Conservation (phyloP, 2,329 filamentous ascomycete genomes). For the Akanthomyces muscarius region DNA sequence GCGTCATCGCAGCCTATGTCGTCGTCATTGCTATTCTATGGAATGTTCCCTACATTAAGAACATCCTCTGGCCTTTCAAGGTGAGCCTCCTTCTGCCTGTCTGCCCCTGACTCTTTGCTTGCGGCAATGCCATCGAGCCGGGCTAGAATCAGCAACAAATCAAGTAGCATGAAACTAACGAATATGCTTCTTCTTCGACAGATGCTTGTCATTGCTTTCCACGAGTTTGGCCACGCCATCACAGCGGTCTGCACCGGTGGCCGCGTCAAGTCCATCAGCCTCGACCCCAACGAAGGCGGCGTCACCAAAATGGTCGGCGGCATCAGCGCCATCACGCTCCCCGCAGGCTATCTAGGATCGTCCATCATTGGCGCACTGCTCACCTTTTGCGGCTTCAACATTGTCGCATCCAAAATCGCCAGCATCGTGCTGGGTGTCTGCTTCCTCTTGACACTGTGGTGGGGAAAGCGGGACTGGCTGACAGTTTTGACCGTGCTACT, state of each 20-base stretch:
- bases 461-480: slow-evolving; percentile 74
- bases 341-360: slow-evolving; percentile 74
- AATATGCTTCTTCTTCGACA: slow-evolving; percentile 26
- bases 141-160: too few species aligned
- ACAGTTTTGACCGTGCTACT: slow-evolving; percentile 67
- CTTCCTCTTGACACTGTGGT: slow-evolving; percentile 77
- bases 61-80: slow-evolving; percentile 78
- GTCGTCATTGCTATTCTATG: slow-evolving; percentile 72
- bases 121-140: too few species aligned
- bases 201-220: slow-evolving; percentile 82
- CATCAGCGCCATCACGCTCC: slow-evolving; percentile 64
- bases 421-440: slow-evolving; percentile 69
- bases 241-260: slow-evolving; percentile 70
- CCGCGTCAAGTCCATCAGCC: slow-evolving; percentile 66
- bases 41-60: slow-evolving; percentile 74
- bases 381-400: slow-evolving; percentile 77
- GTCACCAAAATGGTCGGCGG: slow-evolving; percentile 75
- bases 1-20: slow-evolving; percentile 66
- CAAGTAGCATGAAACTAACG: neutral
- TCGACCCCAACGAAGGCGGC: slow-evolving; percentile 74
- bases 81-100: slow-evolving; percentile 36
- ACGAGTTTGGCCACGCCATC: slow-evolving; percentile 75
- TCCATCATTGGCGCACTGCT: slow-evolving; percentile 72
- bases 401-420: slow-evolving; percentile 75
- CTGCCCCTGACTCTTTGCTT: too few species aligned